These are phyloP conservation scores for Acrocalymma vagum DNA, from an alignment of 2,329 filamentous ascomycete genomes.

Conservation along the genomic window DNA sequence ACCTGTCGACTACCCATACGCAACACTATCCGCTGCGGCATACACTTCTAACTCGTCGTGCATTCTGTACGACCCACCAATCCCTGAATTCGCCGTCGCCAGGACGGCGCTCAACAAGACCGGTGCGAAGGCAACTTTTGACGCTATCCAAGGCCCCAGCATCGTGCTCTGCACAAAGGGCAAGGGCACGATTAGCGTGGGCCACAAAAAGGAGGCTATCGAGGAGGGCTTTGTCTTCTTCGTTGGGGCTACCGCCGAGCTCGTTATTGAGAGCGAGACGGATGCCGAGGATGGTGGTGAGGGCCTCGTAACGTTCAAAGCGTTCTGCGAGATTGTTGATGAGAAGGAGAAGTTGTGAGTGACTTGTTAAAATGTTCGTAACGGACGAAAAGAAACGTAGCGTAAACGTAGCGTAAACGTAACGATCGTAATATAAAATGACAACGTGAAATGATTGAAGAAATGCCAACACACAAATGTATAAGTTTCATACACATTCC, in stretches of 20 bases:
- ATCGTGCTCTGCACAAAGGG: conserved; percentile 91
- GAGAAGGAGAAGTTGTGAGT: conserved; percentile 39
- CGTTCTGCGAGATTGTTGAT: conserved; percentile 80
- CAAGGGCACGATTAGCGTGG: conserved; percentile 83
- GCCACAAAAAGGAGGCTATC: conserved; percentile 77
- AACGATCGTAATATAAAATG: background rate
- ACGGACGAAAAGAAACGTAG: no score
- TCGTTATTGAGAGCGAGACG: conserved; percentile 73
- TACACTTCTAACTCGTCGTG: conserved; percentile 80
- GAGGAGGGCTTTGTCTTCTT: conserved; percentile 62
- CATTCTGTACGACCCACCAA: conserved; percentile 90
- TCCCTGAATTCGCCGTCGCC: conserved; percentile 94
- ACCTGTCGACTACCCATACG: conserved; percentile 85
- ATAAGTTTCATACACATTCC: conserved; percentile 1
- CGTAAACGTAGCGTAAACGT: no score
- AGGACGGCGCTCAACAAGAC: conserved; percentile 75
- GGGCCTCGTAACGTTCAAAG: conserved; percentile 88
- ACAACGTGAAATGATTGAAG: no score
- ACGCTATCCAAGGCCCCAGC: conserved; percentile 85
- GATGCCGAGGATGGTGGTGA: conserved; percentile 61
- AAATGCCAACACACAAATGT: no score
- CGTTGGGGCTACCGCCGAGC: conserved; percentile 86
- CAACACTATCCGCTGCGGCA: conserved; percentile 78
- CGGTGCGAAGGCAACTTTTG: conserved; percentile 86
- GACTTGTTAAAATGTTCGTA: no score